These are phyloP conservation scores for Lyophyllum shimeji DNA, from an alignment of 768 basidiomycete species.

Conservation along the genomic window DNA sequence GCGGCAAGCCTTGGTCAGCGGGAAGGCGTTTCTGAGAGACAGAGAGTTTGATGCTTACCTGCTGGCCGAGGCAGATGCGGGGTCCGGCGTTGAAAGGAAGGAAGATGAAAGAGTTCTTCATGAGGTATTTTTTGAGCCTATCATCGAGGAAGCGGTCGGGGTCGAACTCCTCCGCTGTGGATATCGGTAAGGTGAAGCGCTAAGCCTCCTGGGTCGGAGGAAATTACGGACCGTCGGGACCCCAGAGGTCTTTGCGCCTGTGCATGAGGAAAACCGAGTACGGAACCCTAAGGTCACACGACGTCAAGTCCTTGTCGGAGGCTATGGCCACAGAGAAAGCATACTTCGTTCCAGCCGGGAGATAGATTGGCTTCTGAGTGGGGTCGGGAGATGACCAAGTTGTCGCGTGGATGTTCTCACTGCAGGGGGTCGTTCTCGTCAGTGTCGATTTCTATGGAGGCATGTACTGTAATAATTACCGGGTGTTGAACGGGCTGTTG, in stretches of 20 bases:
- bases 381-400: slow-evolving; percentile 48
- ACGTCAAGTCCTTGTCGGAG: neutral
- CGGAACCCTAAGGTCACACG: slow-evolving; percentile 26
- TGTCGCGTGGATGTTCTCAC: slow-evolving; percentile 46
- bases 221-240: slow-evolving; percentile 56
- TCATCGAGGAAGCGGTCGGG: slow-evolving; percentile 72
- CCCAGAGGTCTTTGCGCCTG: slow-evolving; percentile 65
- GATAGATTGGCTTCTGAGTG: slow-evolving; percentile 47
- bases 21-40: neutral
- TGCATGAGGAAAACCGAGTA: slow-evolving; percentile 71
- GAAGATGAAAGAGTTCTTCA: slow-evolving; percentile 69
- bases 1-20: neutral
- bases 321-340: slow-evolving; percentile 12
- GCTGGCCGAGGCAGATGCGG: slow-evolving; percentile 61
- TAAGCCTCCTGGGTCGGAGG: neutral
- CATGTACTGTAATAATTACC: slow-evolving; percentile 24
- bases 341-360: slow-evolving; percentile 49
- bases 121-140: slow-evolving; percentile 58
- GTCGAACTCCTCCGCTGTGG: slow-evolving; percentile 62
- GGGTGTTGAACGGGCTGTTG: slow-evolving; percentile 47
- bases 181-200: neutral
- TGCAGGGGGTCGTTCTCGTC: slow-evolving; percentile 16
- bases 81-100: slow-evolving; percentile 65
- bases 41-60: slow-evolving; percentile 25
- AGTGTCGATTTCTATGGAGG: neutral